Percentiles rank a stretch among this genome's conserved stretches.
Conservation (phyloP, 148 eudicot genomes). For the Fagopyrum esculentum region DNA sequence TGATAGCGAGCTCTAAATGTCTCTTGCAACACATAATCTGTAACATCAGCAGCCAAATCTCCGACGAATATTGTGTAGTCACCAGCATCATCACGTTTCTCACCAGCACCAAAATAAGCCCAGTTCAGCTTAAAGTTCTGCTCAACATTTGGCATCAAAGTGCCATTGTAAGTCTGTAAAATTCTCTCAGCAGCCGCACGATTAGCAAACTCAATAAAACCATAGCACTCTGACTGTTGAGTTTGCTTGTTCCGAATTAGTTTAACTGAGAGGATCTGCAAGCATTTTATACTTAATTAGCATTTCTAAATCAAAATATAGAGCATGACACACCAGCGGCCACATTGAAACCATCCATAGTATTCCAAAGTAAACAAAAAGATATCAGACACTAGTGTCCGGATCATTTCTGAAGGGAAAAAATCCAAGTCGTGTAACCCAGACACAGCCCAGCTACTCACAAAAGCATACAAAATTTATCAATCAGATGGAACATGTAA, state of each 20-base stretch:
- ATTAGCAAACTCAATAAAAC: conserved; percentile 65
- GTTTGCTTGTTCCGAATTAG: conserved; percentile 81
- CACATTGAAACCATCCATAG: background rate
- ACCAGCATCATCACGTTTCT: conserved; percentile 65
- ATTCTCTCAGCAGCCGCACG: conserved; percentile 77
- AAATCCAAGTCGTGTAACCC: too few species aligned
- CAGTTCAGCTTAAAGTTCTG: conserved; percentile 80
- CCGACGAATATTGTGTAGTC: conserved; percentile 91
- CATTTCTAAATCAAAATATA: background rate
- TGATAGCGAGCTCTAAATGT: conserved; percentile 65
- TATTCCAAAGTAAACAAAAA: background rate
- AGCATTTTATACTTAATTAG: background rate
- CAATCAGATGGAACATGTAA: too few species aligned
- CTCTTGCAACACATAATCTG: conserved; percentile 75
- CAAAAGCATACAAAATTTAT: too few species aligned
- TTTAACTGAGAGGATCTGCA: conserved; percentile 63
- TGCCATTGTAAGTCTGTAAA: conserved; percentile 63
- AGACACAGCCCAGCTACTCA: too few species aligned
- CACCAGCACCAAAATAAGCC: conserved; percentile 87
- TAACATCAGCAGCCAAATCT: conserved; percentile 84
- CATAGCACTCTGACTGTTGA: conserved; percentile 79
- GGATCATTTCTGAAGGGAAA: too few species aligned
- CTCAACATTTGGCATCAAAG: conserved; percentile 72
- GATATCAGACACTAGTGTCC: too few species aligned
- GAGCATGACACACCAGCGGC: background rate